Evolutionary conservation across 225 moss, liverwort and hornwort genomes (phyloP), one percentile per base, ranked within the genome.

Genomic region (Marchantia paleacea): DNA sequence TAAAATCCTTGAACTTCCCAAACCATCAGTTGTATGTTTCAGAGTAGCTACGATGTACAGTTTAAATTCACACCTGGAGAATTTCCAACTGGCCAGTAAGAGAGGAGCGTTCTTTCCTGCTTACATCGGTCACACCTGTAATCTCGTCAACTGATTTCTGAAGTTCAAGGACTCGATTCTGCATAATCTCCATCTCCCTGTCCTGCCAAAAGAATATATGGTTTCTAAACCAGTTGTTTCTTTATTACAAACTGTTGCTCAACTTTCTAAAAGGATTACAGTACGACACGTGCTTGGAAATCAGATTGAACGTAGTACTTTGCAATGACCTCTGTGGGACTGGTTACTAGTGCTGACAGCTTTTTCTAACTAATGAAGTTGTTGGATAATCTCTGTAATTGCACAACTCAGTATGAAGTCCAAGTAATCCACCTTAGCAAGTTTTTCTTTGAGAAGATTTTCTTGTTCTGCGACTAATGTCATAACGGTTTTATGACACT

Each of bases 401-500:
- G 39, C 69, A 39, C 30, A 20, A 3, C 31, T 29, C 31, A 10
- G 14, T 4, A 53, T 13, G 11, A n/a, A 29, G 57, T 60, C n/a
- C 22, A n/a, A 52, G 57, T 47, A n/a, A 18, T 10, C 51, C 80
- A 86, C 89, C 89, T 86, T 85, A 10, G 80, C 83, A 13, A 83
- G 83, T 81, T 89, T 86, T 81, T 85, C 78, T 55, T 83, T 81
- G 52, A 89, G 84, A 62, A 89, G 86, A 52, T 20, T 62, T 48
- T 85, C 86, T 83, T 86, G 86, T 75, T 89, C 86, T 3, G 86
- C 81, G 20, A 83, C 86, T 19, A 89, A 79, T 75, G 79, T 81
- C 82, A 85, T 70, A 22, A 89, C 86, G 75, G 75, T 86, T 61
- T 89, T 78, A 51, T 89, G 84, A 61, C 89, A 86, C 73, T 89